These are phyloP conservation scores for Boletales sp. DNA, from an alignment of 768 basidiomycete genomes.

Conservation along the genomic window DNA sequence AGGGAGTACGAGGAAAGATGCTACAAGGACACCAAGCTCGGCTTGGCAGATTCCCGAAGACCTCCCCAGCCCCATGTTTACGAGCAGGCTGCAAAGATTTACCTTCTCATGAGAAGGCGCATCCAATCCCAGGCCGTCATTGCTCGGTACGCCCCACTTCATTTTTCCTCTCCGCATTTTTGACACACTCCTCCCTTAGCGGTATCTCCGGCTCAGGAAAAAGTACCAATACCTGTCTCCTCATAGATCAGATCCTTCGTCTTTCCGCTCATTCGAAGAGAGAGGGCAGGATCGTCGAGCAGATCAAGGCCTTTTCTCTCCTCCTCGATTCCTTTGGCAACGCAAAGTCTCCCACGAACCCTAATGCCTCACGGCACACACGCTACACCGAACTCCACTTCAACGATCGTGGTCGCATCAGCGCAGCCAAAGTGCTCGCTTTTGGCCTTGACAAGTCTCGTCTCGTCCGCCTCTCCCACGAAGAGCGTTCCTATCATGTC, in stretches of 20 bases:
- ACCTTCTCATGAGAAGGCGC: conserved; percentile 54
- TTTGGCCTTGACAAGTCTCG: conserved; percentile 65
- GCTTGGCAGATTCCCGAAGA: conserved; percentile 33
- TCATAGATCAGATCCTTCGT: conserved; percentile 57
- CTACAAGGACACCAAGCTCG: conserved; percentile 50
- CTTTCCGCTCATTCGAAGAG: conserved; percentile 57
- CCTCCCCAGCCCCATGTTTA: conserved; percentile 57
- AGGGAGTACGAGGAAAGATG: conserved; percentile 53
- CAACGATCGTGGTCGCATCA: conserved; percentile 51
- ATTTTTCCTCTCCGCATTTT: conserved; percentile 7
- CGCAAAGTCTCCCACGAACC: conserved; percentile 60
- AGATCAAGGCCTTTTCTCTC: conserved; percentile 50
- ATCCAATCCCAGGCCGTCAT: conserved; percentile 53
- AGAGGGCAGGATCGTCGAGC: conserved; percentile 49
- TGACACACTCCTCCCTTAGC: conserved; percentile 30
- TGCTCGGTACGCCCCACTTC: conserved; percentile 41
- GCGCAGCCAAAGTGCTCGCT: conserved; percentile 53
- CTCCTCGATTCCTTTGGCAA: conserved; percentile 64
- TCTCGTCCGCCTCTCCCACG: conserved; percentile 47
- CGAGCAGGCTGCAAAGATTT: conserved; percentile 58
- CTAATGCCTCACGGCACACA: conserved; percentile 61
- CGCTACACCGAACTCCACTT: conserved; percentile 63
- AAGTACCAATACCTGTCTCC: conserved; percentile 45
- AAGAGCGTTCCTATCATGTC: conserved; percentile 63
- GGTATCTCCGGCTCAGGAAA: conserved; percentile 67